Evolutionary conservation across 768 basidiomycete species (phyloP).

Genomic region (Mycena rebaudengoi): DNA sequence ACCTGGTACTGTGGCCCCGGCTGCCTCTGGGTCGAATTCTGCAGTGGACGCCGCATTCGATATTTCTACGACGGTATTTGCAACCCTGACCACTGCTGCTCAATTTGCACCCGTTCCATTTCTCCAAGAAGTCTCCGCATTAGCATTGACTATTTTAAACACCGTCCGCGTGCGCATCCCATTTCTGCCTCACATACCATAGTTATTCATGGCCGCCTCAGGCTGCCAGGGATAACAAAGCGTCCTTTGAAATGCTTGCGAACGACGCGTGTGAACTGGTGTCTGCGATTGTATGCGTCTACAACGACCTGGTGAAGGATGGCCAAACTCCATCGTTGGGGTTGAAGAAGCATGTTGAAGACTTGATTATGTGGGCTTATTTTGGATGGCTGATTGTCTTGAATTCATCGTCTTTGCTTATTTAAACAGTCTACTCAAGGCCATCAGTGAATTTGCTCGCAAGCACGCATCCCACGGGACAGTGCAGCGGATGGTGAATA

Average conservation of each 20-base stretch:
- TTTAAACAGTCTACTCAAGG: slow-evolving; percentile 27
- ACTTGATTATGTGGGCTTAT: slow-evolving; percentile 26
- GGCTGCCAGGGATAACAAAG: slow-evolving; percentile 35
- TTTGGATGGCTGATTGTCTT: too few relatives aligned
- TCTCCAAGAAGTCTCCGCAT: slow-evolving; percentile 29
- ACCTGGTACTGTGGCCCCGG: neutral
- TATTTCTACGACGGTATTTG: slow-evolving; percentile 29
- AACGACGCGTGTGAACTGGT: slow-evolving; percentile 35
- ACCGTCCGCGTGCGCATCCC: slow-evolving; percentile 27
- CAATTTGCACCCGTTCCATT: slow-evolving; percentile 31
- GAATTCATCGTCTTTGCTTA: too few relatives aligned
- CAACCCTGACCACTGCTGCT: slow-evolving; percentile 29
- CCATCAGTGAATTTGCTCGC: slow-evolving; percentile 26
- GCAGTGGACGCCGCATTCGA: slow-evolving; percentile 20
- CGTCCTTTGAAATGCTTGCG: slow-evolving; percentile 30
- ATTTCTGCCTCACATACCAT: too few relatives aligned
- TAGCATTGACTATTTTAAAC: slow-evolving; percentile 28
- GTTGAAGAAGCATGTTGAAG: slow-evolving; percentile 24
- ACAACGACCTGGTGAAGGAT: slow-evolving; percentile 23
- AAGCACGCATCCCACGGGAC: slow-evolving; percentile 19
- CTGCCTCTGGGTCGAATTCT: neutral
- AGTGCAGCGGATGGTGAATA: slow-evolving; percentile 23
- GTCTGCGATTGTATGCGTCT: slow-evolving; percentile 28
- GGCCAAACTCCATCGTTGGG: slow-evolving; percentile 15
- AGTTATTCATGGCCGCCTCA: too few relatives aligned